Evolutionary conservation across 352 stramenopile genomes (phyloP).

Genomic region (Thraustochytrium striatum): DNA sequence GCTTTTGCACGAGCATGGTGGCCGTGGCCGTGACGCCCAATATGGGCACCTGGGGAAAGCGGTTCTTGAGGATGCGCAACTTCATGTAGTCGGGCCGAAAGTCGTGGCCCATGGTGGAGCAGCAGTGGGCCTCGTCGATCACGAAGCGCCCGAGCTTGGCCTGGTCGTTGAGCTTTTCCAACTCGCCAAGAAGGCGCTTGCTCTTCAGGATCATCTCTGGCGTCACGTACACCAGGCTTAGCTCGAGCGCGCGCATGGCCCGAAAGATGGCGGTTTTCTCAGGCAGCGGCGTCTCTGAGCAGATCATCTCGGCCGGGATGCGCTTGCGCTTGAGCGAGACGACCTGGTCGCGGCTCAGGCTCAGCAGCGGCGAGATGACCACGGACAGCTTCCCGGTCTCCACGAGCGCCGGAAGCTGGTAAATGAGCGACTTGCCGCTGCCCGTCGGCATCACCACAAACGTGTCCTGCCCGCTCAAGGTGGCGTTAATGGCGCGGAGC

Average conservation of each 20-base stretch:
- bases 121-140: slow-evolving; percentile 57
- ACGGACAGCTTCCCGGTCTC: slow-evolving; percentile 52
- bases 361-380: slow-evolving; percentile 17
- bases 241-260: slow-evolving; percentile 14
- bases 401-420: slow-evolving; percentile 33
- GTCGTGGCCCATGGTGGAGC: slow-evolving; percentile 56
- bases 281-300: slow-evolving; percentile 44
- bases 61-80: slow-evolving; percentile 77
- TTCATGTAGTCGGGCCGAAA: slow-evolving; percentile 65
- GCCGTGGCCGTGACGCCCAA: slow-evolving; percentile 79
- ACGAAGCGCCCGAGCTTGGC: slow-evolving; percentile 45
- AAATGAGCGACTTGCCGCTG: slow-evolving; percentile 51
- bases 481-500: slow-evolving; percentile 30
- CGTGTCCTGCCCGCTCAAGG: slow-evolving; percentile 22
- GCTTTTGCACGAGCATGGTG: slow-evolving; percentile 48
- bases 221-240: slow-evolving; percentile 32
- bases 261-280: slow-evolving; percentile 45
- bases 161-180: slow-evolving; percentile 33
- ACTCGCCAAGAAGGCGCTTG: slow-evolving; percentile 15
- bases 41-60: slow-evolving; percentile 81
- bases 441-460: slow-evolving; percentile 49
- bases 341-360: slow-evolving; percentile 39
- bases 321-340: slow-evolving; percentile 46
- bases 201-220: slow-evolving; percentile 41
- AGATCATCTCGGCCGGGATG: slow-evolving; percentile 56